Conservation (phyloP, 768 basidiomycete genomes). For the Dictyophora rubrovolvata region DNA sequence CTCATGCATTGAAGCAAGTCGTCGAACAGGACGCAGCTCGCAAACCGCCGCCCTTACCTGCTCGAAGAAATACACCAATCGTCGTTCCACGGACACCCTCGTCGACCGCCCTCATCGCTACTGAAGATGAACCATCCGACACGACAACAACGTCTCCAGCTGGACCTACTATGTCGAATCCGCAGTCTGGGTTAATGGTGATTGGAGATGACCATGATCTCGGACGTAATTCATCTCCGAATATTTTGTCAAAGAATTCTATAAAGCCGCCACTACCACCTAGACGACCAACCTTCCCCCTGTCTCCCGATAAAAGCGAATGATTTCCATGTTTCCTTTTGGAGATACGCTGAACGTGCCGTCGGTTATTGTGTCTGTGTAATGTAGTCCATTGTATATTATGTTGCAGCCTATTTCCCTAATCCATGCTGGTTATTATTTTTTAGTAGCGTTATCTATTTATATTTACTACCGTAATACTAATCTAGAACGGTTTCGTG, state of each 20-base stretch:
- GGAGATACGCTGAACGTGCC: background rate
- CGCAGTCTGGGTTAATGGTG: background rate
- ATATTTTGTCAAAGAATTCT: background rate
- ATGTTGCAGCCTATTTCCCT: too few species aligned
- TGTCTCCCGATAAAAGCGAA: background rate
- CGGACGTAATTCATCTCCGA: background rate
- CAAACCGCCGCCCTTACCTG: background rate
- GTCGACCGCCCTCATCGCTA: background rate
- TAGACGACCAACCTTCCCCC: background rate
- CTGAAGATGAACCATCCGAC: background rate
- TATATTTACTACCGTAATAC: too few species aligned
- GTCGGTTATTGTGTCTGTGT: too few species aligned
- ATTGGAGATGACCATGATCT: background rate
- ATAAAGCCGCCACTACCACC: background rate
- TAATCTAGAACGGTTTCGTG: too few species aligned
- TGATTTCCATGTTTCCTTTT: background rate
- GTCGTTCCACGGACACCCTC: background rate
- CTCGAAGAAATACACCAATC: background rate
- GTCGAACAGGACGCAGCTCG: conserved; percentile 24
- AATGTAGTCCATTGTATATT: background rate
- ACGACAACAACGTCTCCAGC: too few species aligned
- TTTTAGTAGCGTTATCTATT: too few species aligned
- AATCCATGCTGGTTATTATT: too few species aligned
- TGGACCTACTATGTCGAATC: background rate
- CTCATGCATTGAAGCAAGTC: conserved; percentile 48